Evolutionary conservation across 495 filamentous ascomycete genomes (phyloP), one percentile per base, ranked within the genome.

Genomic region (Neurospora sp.): DNA sequence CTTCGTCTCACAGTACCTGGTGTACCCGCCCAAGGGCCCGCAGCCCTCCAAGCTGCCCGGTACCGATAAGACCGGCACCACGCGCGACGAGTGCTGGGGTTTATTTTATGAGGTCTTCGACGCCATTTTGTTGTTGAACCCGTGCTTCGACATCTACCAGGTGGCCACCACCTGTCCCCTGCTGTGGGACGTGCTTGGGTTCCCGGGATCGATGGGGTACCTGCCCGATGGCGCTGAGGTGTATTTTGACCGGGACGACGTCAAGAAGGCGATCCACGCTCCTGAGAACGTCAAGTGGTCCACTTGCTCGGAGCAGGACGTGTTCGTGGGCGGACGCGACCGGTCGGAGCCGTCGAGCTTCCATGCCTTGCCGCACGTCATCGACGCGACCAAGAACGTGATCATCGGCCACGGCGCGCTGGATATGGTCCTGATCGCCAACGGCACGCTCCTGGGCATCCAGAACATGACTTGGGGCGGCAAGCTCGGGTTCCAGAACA

Each of bases 391-490:
- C 1, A 86, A 92, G 37, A 88, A 89, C 69, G 91, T 91, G 9
- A 84, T 94, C 42, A 89, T 94, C 76, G 88, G 80, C 8, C 90
- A 94, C 76, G 92, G 91, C 23, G 75, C 79, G n/a, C 80, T 86
- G 69, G 89, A 90, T 72, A 87, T 82, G 75, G 74, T 89, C 44
- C 82, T 93, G 5, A 83, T 92, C 35, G 74, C 84, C 69, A 91
- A 93, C 75, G 91, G 92, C 12, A 89, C 90, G 0, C 84, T 96
- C 0, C 82, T 92, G 16, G 88, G 87, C 23, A 91, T 95, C 46
- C 92, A 96, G 76, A 94, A 94, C 79, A 93, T 95, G 92, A 94
- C 92, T 0, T 95, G 91, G 91, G 88, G 88, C 72, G 93, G 93
- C 6, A 78, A 78, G 14, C 88, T 90, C 72, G 93, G 93, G 1